These are phyloP conservation scores for Aspergillus panamensis DNA, from an alignment of 495 filamentous ascomycete species.

Conservation along the genomic window DNA sequence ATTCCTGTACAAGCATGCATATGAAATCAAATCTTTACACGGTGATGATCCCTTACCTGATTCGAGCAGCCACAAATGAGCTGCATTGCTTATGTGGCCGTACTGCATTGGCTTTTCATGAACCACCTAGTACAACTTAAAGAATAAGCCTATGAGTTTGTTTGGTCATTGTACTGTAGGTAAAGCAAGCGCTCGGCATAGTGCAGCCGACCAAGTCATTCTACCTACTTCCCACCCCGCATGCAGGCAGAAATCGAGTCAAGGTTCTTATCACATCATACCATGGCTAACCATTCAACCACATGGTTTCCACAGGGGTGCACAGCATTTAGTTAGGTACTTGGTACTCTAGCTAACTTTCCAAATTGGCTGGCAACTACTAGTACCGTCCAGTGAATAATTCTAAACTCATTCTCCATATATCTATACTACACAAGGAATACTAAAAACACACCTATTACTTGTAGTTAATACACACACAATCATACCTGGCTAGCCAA, in stretches of 20 bases:
- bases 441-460: no score
- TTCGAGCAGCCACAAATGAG: not conserved
- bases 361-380: no score
- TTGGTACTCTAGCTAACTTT: no score
- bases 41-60: constrained; percentile 2
- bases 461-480: no score
- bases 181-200: not conserved
- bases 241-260: constrained; percentile 1
- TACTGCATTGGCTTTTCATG: not conserved
- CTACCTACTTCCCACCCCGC: not conserved
- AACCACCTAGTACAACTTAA: not conserved
- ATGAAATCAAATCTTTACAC: not conserved
- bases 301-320: no score
- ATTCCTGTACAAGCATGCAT: constrained; percentile 3
- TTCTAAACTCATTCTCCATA: no score
- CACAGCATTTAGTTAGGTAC: no score
- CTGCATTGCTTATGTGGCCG: constrained; percentile 1
- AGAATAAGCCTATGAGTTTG: not conserved
- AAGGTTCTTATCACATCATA: constrained; percentile 4
- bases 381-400: no score
- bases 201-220: not conserved
- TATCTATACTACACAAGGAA: no score
- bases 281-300: not conserved
- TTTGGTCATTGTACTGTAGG: not conserved
- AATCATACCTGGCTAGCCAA: no score